These are phyloP conservation scores for Hygrophorus russula DNA, from an alignment of 768 basidiomycete species.

Conservation along the genomic window DNA sequence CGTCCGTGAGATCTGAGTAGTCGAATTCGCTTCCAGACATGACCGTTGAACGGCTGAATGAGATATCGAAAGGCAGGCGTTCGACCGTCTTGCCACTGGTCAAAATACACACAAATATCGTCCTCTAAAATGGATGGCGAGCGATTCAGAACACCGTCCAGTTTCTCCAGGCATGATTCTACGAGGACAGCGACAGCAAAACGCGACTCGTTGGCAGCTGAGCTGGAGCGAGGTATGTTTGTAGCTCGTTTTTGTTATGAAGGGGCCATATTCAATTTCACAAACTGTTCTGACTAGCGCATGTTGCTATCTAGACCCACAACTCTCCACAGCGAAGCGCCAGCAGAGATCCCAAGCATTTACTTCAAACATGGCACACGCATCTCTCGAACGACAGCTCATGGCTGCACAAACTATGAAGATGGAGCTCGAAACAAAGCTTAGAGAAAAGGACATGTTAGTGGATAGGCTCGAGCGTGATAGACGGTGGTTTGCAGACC, in stretches of 20 bases:
- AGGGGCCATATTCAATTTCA: conserved; percentile 3
- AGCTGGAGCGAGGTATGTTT: conserved; percentile 49
- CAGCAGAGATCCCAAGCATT: conserved; percentile 57
- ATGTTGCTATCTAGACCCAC: conserved; percentile 36
- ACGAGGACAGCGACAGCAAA: conserved; percentile 23
- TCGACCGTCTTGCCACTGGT: too few relatives aligned
- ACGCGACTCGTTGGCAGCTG: conserved; percentile 56
- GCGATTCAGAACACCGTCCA: conserved; percentile 11
- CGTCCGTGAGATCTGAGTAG: conserved; percentile 23
- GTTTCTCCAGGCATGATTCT: conserved; percentile 12
- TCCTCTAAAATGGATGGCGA: too few relatives aligned
- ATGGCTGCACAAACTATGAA: conserved; percentile 48
- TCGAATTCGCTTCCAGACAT: conserved; percentile 10
- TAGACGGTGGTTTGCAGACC: conserved; percentile 54
- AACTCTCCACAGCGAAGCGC: conserved; percentile 54
- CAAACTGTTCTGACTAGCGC: conserved; percentile 4
- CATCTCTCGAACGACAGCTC: conserved; percentile 59
- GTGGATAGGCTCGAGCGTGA: conserved; percentile 64
- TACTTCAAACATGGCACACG: conserved; percentile 46
- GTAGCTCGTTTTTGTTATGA: not conserved
- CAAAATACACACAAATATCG: too few relatives aligned
- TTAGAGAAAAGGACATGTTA: conserved; percentile 50
- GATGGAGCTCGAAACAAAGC: conserved; percentile 53
- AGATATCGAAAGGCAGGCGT: too few relatives aligned
- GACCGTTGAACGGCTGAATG: too few relatives aligned